Evolutionary conservation across 2,329 filamentous ascomycete genomes (phyloP), one percentile per base, ranked within the genome.

Genomic region (Pseudogymnoascus sp.): DNA sequence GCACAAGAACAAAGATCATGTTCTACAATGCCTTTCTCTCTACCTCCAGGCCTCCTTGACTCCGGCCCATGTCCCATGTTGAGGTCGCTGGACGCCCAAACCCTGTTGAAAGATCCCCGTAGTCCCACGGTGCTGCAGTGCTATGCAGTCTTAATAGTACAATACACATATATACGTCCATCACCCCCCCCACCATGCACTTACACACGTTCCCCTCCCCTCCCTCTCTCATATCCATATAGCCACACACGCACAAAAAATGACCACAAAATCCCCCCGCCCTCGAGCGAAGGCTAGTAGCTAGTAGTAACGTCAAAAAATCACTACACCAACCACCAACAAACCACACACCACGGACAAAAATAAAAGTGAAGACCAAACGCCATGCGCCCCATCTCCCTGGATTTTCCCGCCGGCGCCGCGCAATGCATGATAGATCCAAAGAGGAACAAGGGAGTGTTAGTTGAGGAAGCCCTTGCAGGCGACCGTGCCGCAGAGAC

Each of bases 381-480:
- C 47, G 47, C 47, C 47, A 57, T 57, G 15, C 44, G 26, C 47
- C 47, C 47, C 47, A 57, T 57, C 47, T 57, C 47, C 47, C 47
- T 33, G 47, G 47, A 57, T 57, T 57, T 57, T 19, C 47, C 26
- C 47, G 47, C 47, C 47, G 47, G 47, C 47, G 47, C 47, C 47
- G 10, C 10, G 26, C 47, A 57, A 57, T 57, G 47, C 47, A 57
- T 57, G 47, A 57, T 57, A 57, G 47, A 57, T 57, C 47, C 47
- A 57, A 57, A 57, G 19, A 26, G 26, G n/a, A 57, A 31, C 26
- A 57, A 33, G 15, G 26, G 26, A 9, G 26, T 19, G 10, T 85
- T 82, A 99, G 78, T 99, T 99, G 78, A 99, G 90, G 81, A 97
- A 99, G 67, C 95, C 95, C 82, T 99, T 99, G 81, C 95, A 99